Percentiles rank a stretch among this genome's conserved stretches.
Conservation (phyloP, 2,329 filamentous ascomycete species). For the Colletotrichum eremochloae region DNA sequence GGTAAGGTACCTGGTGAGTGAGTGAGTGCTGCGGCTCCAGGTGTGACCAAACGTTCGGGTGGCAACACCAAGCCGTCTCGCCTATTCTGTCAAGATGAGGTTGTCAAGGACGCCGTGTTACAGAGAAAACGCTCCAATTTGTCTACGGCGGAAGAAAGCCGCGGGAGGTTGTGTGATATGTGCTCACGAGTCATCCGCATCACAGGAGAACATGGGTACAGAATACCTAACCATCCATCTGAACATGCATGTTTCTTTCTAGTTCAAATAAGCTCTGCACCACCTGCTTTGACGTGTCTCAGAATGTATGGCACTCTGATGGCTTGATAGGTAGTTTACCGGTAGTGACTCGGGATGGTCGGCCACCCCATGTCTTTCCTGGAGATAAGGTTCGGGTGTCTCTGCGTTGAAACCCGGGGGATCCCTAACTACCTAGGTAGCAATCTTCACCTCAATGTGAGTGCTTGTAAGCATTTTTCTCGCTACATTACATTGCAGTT, state of each 20-base stretch:
- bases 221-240: background rate
- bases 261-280: slow-evolving; percentile 4
- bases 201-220: background rate
- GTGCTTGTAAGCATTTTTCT: background rate
- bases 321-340: background rate
- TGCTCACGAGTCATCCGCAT: background rate
- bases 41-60: background rate
- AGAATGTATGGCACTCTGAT: background rate
- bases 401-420: background rate
- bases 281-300: slow-evolving; percentile 5
- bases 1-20: background rate
- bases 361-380: background rate
- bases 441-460: background rate
- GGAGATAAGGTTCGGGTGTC: slow-evolving; percentile 11
- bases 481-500: background rate
- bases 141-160: background rate
- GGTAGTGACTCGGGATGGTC: background rate
- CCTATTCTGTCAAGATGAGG: background rate
- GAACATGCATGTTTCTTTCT: background rate
- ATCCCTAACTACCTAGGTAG: background rate
- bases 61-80: background rate
- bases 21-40: background rate
- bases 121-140: background rate
- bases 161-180: too few relatives aligned
- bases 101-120: background rate